Evolutionary conservation across 805 yeast genomes (phyloP).

Genomic region (Candida gorgasii): DNA sequence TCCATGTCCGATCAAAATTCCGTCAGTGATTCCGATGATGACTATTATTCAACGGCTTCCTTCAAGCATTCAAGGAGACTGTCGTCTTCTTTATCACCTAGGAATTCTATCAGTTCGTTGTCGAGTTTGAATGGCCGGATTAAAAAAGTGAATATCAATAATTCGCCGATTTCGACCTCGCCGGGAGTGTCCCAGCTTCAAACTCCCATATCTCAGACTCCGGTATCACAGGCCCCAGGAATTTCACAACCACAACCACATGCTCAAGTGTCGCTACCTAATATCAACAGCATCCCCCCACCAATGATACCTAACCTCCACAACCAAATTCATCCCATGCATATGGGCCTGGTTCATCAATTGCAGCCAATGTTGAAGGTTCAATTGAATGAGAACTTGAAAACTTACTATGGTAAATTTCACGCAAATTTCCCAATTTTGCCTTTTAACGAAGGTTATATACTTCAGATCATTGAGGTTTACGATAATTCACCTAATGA

Average conservation of each 20-base stretch:
- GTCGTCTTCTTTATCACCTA: constrained; percentile 28
- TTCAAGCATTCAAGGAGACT: constrained; percentile 18
- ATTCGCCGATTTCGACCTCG: not conserved
- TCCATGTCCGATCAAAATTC: constrained; percentile 17
- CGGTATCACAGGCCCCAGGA: not conserved
- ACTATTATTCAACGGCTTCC: constrained; percentile 29
- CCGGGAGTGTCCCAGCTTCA: constrained; percentile 1
- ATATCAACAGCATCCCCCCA: not conserved
- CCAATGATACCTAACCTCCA: constrained; percentile 4
- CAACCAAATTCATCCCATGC: constrained; percentile 9
- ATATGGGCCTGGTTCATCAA: constrained; percentile 2
- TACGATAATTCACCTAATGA: constrained; percentile 21
- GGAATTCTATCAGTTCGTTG: constrained; percentile 33
- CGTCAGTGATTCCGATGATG: constrained; percentile 37
- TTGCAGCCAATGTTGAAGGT: constrained; percentile 1
- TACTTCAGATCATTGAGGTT: constrained; percentile 20
- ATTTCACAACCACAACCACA: not conserved
- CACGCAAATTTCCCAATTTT: constrained; percentile 49
- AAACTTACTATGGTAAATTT: constrained; percentile 43
- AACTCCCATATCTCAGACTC: constrained; percentile 1
- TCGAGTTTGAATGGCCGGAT: constrained; percentile 34
- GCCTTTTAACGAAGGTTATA: constrained; percentile 31
- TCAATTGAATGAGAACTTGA: constrained; percentile 24
- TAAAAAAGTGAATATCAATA: constrained; percentile 17
- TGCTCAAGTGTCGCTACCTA: not conserved